A percentile compares a stretch with the other conserved stretches of the same genome.
phyloP scores from a whole-genome alignment of 1,284 basidiomycete genomes.

The Neonothopanus nambi region DNA sequence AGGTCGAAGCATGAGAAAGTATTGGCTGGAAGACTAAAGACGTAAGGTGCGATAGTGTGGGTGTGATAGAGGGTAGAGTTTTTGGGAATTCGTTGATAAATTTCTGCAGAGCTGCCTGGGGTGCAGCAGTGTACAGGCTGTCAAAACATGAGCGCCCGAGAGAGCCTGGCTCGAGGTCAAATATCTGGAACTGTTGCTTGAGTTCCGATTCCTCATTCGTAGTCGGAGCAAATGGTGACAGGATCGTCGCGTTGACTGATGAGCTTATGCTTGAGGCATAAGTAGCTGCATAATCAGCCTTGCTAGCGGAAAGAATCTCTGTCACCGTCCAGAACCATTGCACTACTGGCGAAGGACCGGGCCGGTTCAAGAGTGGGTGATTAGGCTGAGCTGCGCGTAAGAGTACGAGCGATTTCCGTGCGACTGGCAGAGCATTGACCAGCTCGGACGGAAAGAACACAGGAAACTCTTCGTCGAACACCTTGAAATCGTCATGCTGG shows the following conservation, averaged over 20 bases:
- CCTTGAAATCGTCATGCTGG: constrained; percentile 27
- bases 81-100: constrained; percentile 62
- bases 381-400: constrained; percentile 61
- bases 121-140: constrained; percentile 27
- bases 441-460: constrained; percentile 56
- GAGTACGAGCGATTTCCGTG: constrained; percentile 65
- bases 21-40: constrained; percentile 60
- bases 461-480: constrained; percentile 47
- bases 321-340: constrained; percentile 67
- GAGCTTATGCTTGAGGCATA: constrained; percentile 6
- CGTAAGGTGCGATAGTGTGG: constrained; percentile 60
- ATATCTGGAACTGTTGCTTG: constrained; percentile 48
- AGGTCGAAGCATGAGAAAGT: constrained; percentile 50
- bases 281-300: constrained; percentile 7
- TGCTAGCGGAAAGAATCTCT: constrained; percentile 48
- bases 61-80: constrained; percentile 58
- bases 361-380: constrained; percentile 48
- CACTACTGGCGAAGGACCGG: constrained; percentile 33
- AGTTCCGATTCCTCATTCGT: not conserved
- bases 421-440: constrained; percentile 53
- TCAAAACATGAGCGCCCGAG: constrained; percentile 27
- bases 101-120: constrained; percentile 31
- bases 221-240: not conserved
- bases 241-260: constrained; percentile 1
- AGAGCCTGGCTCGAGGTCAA: constrained; percentile 65